Evolutionary conservation across 331 rosid genomes (phyloP).

Genomic region (Acacia pycnantha): DNA sequence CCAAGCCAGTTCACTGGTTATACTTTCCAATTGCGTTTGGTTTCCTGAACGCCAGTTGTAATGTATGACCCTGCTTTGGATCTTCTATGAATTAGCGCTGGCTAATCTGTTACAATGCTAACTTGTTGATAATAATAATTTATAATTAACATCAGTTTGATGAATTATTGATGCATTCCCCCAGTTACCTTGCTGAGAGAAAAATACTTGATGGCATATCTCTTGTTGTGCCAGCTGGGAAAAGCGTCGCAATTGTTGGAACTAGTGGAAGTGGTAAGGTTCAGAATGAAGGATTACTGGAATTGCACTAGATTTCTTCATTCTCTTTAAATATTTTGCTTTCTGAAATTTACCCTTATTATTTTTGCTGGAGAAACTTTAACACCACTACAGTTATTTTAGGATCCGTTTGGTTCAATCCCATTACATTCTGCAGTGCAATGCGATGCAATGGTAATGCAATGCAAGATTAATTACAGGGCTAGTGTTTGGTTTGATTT

Average conservation of each 20-base stretch:
- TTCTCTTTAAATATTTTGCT: constrained; percentile 24
- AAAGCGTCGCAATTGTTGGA: constrained; percentile 98
- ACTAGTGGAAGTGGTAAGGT: constrained; percentile 99
- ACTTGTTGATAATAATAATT: constrained; percentile 9
- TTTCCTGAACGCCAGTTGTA: not conserved
- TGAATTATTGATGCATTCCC: constrained; percentile 32
- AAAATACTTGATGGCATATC: constrained; percentile 96
- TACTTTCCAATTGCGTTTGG: not conserved
- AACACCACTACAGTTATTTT: not conserved
- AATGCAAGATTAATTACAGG: no score
- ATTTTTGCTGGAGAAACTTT: not conserved
- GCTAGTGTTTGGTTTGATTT: no score
- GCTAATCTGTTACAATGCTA: constrained; percentile 11
- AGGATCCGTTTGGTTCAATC: no score
- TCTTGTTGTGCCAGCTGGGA: constrained; percentile 83
- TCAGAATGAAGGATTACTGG: constrained; percentile 19
- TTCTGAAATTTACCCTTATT: constrained; percentile 4
- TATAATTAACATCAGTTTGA: constrained; percentile 23
- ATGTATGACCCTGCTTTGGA: not conserved
- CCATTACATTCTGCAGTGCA: no score
- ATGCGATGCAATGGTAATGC: no score
- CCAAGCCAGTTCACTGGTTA: not conserved
- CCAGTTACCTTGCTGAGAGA: constrained; percentile 82
- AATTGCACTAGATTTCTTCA: not conserved
- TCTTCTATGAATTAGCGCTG: not conserved